Evolutionary conservation across 768 basidiomycete species (phyloP).

Genomic region (Mycena filopes): DNA sequence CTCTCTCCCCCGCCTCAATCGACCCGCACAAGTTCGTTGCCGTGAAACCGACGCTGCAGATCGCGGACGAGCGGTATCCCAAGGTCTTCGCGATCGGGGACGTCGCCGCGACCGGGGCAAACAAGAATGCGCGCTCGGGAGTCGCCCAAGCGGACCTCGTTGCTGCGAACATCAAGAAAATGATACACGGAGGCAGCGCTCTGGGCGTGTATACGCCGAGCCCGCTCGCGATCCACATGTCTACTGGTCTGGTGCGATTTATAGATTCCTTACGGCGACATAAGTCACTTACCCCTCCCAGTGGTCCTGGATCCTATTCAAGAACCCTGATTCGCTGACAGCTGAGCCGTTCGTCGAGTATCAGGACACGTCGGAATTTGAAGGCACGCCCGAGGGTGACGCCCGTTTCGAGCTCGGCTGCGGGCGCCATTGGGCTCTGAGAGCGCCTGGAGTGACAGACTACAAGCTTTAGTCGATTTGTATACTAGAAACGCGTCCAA

Average conservation of each 20-base stretch:
- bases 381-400: slow-evolving; percentile 27
- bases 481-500: not conserved
- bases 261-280: slow-evolving; percentile 28
- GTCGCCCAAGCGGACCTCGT: slow-evolving; percentile 52
- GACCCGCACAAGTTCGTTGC: slow-evolving; percentile 28
- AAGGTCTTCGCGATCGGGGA: slow-evolving; percentile 62
- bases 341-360: slow-evolving; percentile 29
- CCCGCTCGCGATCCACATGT: slow-evolving; percentile 54
- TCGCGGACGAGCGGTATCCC: slow-evolving; percentile 40
- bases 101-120: slow-evolving; percentile 57
- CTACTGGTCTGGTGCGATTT: slow-evolving; percentile 52
- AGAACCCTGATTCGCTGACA: slow-evolving; percentile 28
- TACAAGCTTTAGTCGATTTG: slow-evolving; percentile 4
- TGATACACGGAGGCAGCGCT: slow-evolving; percentile 40
- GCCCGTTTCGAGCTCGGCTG: slow-evolving; percentile 32
- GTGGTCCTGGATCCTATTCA: slow-evolving; percentile 38
- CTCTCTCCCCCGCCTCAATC: slow-evolving; percentile 35
- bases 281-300: not conserved
- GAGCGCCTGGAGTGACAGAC: slow-evolving; percentile 36
- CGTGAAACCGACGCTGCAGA: slow-evolving; percentile 41
- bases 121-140: slow-evolving; percentile 56
- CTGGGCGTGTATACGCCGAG: slow-evolving; percentile 48
- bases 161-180: slow-evolving; percentile 50
- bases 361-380: slow-evolving; percentile 19
- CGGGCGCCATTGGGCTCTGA: slow-evolving; percentile 32